Conservation (phyloP, 2,329 filamentous ascomycete genomes). For the Monilinia laxa region DNA sequence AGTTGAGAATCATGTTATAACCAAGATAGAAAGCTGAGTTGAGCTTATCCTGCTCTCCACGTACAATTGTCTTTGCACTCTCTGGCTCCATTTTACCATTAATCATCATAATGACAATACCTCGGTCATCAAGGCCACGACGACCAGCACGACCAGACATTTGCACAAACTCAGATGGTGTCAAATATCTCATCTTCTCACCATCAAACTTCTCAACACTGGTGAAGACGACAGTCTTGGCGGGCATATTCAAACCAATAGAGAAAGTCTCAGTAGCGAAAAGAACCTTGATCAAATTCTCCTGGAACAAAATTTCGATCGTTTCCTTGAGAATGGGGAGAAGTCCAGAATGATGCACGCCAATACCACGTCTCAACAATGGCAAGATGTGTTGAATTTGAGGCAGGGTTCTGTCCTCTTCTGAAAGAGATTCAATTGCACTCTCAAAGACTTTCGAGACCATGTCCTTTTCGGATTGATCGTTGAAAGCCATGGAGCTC, state of each 20-base stretch:
- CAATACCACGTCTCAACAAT: slow-evolving; percentile 85
- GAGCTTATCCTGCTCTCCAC: slow-evolving; percentile 92
- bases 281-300: slow-evolving; percentile 94
- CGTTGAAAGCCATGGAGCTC: slow-evolving; percentile 87
- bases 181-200: slow-evolving; percentile 74
- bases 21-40: slow-evolving; percentile 97
- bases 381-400: slow-evolving; percentile 92
- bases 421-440: slow-evolving; percentile 87
- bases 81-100: slow-evolving; percentile 94
- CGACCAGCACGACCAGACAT: slow-evolving; percentile 98
- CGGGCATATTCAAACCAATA: slow-evolving; percentile 98
- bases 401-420: slow-evolving; percentile 83
- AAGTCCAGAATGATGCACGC: slow-evolving; percentile 94
- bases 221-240: slow-evolving; percentile 98
- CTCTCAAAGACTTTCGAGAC: slow-evolving; percentile 91
- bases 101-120: slow-evolving; percentile 99
- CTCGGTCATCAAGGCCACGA: slow-evolving; percentile 93
- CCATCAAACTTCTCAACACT: slow-evolving; percentile 96
- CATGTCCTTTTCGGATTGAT: slow-evolving; percentile 92
- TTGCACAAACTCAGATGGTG: slow-evolving; percentile 94
- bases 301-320: slow-evolving; percentile 98
- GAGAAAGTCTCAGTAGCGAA: slow-evolving; percentile 99
- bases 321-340: slow-evolving; percentile 97
- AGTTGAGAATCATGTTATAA: slow-evolving; percentile 98
- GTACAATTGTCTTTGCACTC: slow-evolving; percentile 91